Evolutionary conservation across 768 basidiomycete species (phyloP).

Genomic region (Tephrocybe sp.): DNA sequence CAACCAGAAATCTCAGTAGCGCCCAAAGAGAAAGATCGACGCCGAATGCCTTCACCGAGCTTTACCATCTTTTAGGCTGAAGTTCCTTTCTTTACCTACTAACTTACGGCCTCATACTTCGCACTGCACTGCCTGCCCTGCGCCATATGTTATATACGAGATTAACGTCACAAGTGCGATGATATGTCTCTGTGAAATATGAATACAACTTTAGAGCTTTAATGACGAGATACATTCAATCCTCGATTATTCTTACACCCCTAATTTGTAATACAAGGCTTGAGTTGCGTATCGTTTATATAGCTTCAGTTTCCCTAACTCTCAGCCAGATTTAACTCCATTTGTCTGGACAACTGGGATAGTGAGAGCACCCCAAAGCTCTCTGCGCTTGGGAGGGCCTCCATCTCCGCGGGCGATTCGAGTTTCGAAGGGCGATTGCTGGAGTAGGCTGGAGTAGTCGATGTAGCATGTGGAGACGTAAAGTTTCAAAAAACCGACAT

Average conservation of each 20-base stretch:
- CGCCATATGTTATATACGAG: no score
- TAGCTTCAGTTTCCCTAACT: no score
- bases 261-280: no score
- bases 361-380: constrained; percentile 1
- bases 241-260: no score
- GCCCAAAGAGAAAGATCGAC: constrained; percentile 7
- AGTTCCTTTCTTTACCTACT: not conserved
- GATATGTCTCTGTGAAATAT: no score
- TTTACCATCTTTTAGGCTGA: constrained; percentile 13
- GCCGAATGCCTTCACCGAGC: constrained; percentile 13
- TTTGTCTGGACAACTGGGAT: not conserved
- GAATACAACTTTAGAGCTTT: no score
- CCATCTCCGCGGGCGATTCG: not conserved
- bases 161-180: no score
- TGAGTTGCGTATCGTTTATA: no score
- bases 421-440: not conserved
- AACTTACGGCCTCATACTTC: not conserved
- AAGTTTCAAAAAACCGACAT: constrained; percentile 5
- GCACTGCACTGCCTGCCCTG: no score
- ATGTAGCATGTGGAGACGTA: not conserved
- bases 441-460: not conserved
- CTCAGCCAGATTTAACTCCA: no score
- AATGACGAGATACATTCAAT: no score
- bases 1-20: constrained; percentile 1
- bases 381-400: not conserved